Evolutionary conservation across 345 rosid genomes (phyloP).

Genomic region (Gossypium anomalum): DNA sequence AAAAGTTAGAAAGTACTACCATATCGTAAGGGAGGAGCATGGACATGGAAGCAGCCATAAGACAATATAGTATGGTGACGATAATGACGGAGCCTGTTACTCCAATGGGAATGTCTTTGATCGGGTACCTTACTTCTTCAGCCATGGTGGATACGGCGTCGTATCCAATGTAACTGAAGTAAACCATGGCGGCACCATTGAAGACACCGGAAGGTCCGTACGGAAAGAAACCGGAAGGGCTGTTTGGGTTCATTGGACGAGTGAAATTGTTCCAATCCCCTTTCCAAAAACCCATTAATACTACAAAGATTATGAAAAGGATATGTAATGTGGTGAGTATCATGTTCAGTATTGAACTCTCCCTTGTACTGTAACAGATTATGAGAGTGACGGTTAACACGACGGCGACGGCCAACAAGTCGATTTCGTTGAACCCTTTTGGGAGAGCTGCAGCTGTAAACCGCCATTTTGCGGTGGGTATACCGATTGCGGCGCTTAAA

Average conservation of each 20-base stretch:
- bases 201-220: conserved; percentile 34
- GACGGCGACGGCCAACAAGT: conserved; percentile 50
- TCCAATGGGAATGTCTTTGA: conserved; percentile 79
- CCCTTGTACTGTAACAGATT: conserved; percentile 73
- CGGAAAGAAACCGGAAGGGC: conserved; percentile 62
- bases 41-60: conserved; percentile 95
- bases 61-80: conserved; percentile 76
- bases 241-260: not conserved
- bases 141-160: conserved; percentile 97
- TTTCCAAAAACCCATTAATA: conserved; percentile 62
- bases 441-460: conserved; percentile 49
- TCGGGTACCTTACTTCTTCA: conserved; percentile 77
- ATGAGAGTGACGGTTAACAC: conserved; percentile 54
- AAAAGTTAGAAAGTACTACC: conserved; percentile 26
- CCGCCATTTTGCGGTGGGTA: conserved; percentile 62
- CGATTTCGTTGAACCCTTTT: conserved; percentile 68
- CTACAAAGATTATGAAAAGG: conserved; percentile 63
- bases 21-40: conserved; percentile 79
- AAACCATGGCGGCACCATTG: conserved; percentile 59
- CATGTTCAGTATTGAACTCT: conserved; percentile 81
- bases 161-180: conserved; percentile 85
- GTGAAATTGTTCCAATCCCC: conserved; percentile 33
- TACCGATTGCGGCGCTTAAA: conserved; percentile 62
- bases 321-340: conserved; percentile 67
- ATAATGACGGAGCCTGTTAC: conserved; percentile 76